Evolutionary conservation across 1,284 basidiomycete species (phyloP), one percentile per base, ranked within the genome.

Genomic region (Apiotrichum gracile): DNA sequence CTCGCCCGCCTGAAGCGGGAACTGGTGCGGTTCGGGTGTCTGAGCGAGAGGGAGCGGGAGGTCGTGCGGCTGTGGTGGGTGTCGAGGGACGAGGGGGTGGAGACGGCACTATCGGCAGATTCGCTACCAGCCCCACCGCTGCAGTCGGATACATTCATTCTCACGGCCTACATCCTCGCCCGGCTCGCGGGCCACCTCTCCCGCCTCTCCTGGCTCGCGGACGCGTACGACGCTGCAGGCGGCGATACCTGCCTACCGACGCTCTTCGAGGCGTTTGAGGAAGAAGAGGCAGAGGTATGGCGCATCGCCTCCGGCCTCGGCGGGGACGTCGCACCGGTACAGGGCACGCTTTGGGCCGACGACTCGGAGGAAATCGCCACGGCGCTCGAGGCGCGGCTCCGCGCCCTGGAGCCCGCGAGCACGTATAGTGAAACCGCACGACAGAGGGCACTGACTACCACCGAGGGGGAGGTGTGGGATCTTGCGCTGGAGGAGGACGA

Each of bases 381-480:
- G 1, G 33, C 44, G 0, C 37, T 71, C 27, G 68, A 73, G 43
- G 58, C 63, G 26, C 56, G 57, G 21, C 47, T 67, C 9, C 51
- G 51, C 16, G 58, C 65, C 10, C 39, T 68, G 10, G 39, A 63
- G 12, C 60, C 63, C 2, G 26, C 44, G 1, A 61, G 62, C 5
- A 47, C 33, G 5, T 68, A 69, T 29, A 59, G 47, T 16, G 74
- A 76, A 49, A 65, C 66, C 1, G 58, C 62, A 1, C 54, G 61
- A 12, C 74, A 76, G 56, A 60, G 27, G 12, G 58, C 50, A 10
- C 49, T 74, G 21, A 70, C 70, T 0, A 39, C 49, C 3, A 55
- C 56, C 42, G 74, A 76, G 57, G 65, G 66, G 2, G 45, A 54
- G 22, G 61, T 72, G 41, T 62, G 64, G 47, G 52, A 57, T 4